Evolutionary conservation across 441 rosid genomes (phyloP).

Genomic region (Adansonia madagascariensis): DNA sequence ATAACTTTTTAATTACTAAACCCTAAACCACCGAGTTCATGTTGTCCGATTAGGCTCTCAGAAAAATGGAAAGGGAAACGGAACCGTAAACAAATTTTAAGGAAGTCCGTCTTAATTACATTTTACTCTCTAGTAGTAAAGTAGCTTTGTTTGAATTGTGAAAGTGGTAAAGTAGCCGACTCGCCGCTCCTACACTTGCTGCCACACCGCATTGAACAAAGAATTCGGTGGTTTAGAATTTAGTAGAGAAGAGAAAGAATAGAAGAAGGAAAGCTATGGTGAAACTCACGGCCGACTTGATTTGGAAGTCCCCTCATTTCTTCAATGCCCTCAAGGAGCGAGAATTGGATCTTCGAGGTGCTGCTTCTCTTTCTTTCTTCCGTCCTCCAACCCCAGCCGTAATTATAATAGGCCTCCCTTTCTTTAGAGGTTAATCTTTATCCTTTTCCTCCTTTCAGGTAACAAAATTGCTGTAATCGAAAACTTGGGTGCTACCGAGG

Average conservation of each 20-base stretch:
- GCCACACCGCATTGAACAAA: background rate
- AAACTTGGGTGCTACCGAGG: slow-evolving; percentile 98
- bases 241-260: background rate
- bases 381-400: slow-evolving; percentile 15
- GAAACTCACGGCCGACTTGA: slow-evolving; percentile 92
- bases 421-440: background rate
- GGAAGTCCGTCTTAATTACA: background rate
- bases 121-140: no score
- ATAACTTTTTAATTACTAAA: no score
- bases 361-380: background rate
- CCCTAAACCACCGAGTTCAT: no score
- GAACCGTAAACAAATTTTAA: background rate
- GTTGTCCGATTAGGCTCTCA: no score
- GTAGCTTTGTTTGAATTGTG: background rate
- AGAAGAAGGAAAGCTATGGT: slow-evolving; percentile 53
- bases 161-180: background rate
- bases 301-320: slow-evolving; percentile 97
- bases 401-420: background rate
- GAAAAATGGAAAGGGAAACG: background rate
- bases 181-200: background rate
- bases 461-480: slow-evolving; percentile 96
- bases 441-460: slow-evolving; percentile 44
- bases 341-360: slow-evolving; percentile 94
- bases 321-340: slow-evolving; percentile 96
- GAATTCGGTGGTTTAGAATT: background rate